Conservation (phyloP, 169 alveolate species). For the Plasmodium knowlesi region DNA sequence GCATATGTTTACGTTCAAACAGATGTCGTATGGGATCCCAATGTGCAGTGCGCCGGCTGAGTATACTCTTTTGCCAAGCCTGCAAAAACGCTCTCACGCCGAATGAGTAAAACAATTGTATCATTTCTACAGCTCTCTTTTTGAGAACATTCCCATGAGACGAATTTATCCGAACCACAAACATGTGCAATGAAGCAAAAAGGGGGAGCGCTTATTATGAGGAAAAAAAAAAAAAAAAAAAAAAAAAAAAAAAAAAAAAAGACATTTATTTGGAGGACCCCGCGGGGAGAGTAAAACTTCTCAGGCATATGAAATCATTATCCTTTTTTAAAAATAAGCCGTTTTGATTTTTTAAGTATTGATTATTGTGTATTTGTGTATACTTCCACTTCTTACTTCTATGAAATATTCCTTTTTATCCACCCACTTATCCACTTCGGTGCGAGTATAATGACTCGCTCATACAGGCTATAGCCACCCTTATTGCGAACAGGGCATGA, state of each 20-base stretch:
- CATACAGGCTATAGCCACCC: background rate
- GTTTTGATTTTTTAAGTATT: background rate
- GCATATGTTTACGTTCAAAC: background rate
- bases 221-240: background rate
- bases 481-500: background rate
- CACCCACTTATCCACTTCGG: background rate
- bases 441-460: background rate
- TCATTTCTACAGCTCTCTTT: background rate
- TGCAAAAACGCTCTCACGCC: no score
- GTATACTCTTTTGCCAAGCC: background rate
- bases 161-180: background rate
- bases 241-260: slow-evolving; percentile 37
- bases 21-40: background rate
- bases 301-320: background rate
- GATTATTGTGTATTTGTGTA: background rate
- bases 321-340: background rate
- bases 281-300: background rate
- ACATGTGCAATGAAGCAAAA: background rate
- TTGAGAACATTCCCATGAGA: background rate
- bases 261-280: background rate
- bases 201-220: background rate
- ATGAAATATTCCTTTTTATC: background rate
- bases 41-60: background rate
- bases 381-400: background rate
- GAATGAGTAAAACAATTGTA: background rate